These are phyloP conservation scores for Neospora caninum DNA, from an alignment of 169 alveolate genomes.

Conservation along the genomic window DNA sequence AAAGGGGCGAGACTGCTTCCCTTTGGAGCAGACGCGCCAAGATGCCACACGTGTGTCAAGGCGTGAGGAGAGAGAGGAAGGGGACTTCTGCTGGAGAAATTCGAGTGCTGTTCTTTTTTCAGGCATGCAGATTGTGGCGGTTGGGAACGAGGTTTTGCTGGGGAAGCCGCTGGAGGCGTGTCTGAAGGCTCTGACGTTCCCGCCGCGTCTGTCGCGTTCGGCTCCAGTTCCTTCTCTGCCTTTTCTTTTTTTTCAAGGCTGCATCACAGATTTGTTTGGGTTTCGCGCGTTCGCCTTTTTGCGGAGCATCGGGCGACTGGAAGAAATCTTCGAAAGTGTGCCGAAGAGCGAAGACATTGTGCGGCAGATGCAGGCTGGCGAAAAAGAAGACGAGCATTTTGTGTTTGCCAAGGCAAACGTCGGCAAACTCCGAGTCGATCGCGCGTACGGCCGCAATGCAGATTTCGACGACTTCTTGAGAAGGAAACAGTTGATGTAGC, in stretches of 20 bases:
- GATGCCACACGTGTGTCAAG: too few relatives aligned
- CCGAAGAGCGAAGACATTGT: not conserved
- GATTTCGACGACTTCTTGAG: constrained; percentile 1
- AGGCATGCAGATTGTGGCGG: constrained; percentile 22
- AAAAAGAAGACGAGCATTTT: not conserved
- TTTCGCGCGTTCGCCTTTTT: not conserved
- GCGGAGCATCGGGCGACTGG: not conserved
- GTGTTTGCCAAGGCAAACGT: not conserved
- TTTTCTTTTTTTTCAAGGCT: not conserved
- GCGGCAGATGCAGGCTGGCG: not conserved
- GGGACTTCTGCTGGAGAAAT: too few relatives aligned
- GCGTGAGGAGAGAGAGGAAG: too few relatives aligned
- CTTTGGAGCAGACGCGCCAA: too few relatives aligned
- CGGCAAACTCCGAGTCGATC: not conserved
- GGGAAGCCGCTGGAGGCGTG: constrained; percentile 16
- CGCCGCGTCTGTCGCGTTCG: not conserved
- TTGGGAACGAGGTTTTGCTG: not conserved
- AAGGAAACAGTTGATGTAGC: not conserved
- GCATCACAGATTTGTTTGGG: constrained; percentile 6
- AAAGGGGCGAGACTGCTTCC: too few relatives aligned
- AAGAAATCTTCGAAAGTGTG: not conserved
- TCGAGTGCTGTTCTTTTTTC: too few relatives aligned
- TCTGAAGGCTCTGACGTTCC: constrained; percentile 28
- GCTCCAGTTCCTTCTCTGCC: not conserved
- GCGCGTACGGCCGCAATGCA: not conserved